Evolutionary conservation across 371 early-diverging fungal genomes (phyloP), one percentile per base, ranked within the genome.

Genomic region (Rhizopus stolonifer): DNA sequence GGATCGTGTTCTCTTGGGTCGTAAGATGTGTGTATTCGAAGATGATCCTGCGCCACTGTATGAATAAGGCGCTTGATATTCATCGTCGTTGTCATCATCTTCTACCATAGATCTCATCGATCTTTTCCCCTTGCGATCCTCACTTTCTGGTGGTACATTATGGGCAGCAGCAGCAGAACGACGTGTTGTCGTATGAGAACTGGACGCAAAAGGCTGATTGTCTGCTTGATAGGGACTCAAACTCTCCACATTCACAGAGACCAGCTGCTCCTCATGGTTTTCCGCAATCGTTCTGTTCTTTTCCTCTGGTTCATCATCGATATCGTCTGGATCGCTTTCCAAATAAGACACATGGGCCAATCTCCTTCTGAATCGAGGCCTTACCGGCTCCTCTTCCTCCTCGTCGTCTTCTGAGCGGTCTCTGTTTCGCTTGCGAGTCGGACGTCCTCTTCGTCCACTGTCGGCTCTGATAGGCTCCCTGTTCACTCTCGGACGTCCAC

Each of bases 281-380:
- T 59, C 79, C 23, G 62, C 62, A 1, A 61, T 58, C n/a, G 70
- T 67, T 6, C 62, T 70, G 14, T 55, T 42, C 14, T 58, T 46
- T 19, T 55, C 40, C 0, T 36, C 61, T 52, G 64, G 64, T 19
- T 74, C 72, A 4, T 66, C 68, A n/a, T 77, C 79, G 24, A 68
- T 69, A 6, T 77, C 82, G 7, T 78, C 84, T 4, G 61, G 60
- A 46, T 78, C 80, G 46, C 72, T 77, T 49, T 82, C 83, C 3
- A 64, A 60, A 45, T 72, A 71, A 0, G 71, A 70, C 15, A 72
- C 67, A 15, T 50, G 70, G 1, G 48, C 29, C 50, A 65, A 49
- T 57, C 75, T 50, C 65, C 73, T 46, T 67, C 82, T 55, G 49
- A 79, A 60, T 58, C 77, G 42, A 57, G 81, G 59, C 58, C 83